Evolutionary conservation across 2,329 filamentous ascomycete genomes (phyloP), one percentile per base, ranked within the genome.

Genomic region (Coniochaeta ligniaria): DNA sequence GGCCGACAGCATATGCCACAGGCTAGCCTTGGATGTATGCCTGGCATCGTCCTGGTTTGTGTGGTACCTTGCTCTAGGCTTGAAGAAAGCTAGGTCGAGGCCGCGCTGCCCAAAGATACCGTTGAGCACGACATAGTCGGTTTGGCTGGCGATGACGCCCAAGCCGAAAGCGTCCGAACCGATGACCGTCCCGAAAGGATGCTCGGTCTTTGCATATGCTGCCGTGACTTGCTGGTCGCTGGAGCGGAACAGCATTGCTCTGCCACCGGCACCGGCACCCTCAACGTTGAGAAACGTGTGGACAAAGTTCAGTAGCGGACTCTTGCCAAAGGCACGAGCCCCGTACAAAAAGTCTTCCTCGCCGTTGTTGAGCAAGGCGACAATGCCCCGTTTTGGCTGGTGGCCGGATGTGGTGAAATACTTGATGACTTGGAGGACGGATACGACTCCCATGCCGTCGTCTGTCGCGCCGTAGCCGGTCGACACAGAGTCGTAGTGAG

Each of bases 1-100:
- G 16, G 88, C 88, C 41, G 91, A 96, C 41, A 99, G 80, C 95
- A 99, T 98, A 72, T 98, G 93, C 93, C 93, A 98, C 22, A 98
- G 74, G 63, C 84, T 87, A 55, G 77, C 75, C 61, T 74, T 74
- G n/a, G 86, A 89, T 0, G 92, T 89, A 73, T 97, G 92, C 43
- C 84, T 85, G 2, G 87, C 81, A 70, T 96, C 91, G 71, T 99
- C 95, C 69, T 96, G 86, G 63, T 91, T 83, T 0, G 94, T 98
- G 71, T 99, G 95, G 69, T 99, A 99, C 61, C 91, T 81, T 22
- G 92, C 84, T 59, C 95, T 83, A 1, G 94, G 94, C 65, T 87
- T 85, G 77, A 91, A 94, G 74, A 98, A 99, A 7, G 95, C 92
- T 62, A 98, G 83, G 72, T 99, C 95, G 45, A 98, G 80, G 1